These are phyloP conservation scores for Verticillium longisporum DNA, from an alignment of 2,329 filamentous ascomycete genomes.

Conservation along the genomic window DNA sequence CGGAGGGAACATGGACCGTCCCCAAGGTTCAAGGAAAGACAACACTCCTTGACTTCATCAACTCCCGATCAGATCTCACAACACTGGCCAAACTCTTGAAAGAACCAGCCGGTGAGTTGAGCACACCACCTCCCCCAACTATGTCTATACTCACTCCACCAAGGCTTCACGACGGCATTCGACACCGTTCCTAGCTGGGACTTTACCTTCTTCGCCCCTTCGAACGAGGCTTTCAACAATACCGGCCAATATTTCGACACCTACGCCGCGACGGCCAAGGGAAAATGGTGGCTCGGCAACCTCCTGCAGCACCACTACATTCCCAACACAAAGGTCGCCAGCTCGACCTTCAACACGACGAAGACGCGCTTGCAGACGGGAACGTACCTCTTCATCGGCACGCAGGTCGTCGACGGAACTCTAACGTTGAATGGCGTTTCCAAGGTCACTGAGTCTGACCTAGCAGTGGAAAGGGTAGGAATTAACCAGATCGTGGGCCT, in stretches of 20 bases:
- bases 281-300: conserved; percentile 20
- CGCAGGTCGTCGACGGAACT: conserved; percentile 10
- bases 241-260: conserved; percentile 19
- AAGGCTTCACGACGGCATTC: conserved; percentile 21
- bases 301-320: conserved; percentile 17
- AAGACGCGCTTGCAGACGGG: conserved; percentile 16
- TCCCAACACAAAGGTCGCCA: conserved; percentile 15
- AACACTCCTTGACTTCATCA: conserved; percentile 3
- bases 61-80: not conserved
- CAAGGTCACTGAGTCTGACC: conserved; percentile 7
- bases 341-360: conserved; percentile 13
- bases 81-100: not conserved
- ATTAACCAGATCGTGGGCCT: too few species aligned
- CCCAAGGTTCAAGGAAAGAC: not conserved
- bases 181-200: conserved; percentile 17
- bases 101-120: conserved; percentile 4
- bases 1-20: not conserved
- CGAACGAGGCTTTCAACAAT: conserved; percentile 19
- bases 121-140: not conserved
- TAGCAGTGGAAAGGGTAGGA: conserved; percentile 2
- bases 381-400: conserved; percentile 16
- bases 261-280: conserved; percentile 17
- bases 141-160: not conserved
- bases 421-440: conserved; percentile 17
- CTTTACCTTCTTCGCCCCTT: conserved; percentile 23